A percentile compares a stretch with the other conserved stretches of the same genome.
These are phyloP conservation scores for Davidsoniella eucalypti DNA, from an alignment of 2,329 filamentous ascomycete species.

Conservation along the genomic window DNA sequence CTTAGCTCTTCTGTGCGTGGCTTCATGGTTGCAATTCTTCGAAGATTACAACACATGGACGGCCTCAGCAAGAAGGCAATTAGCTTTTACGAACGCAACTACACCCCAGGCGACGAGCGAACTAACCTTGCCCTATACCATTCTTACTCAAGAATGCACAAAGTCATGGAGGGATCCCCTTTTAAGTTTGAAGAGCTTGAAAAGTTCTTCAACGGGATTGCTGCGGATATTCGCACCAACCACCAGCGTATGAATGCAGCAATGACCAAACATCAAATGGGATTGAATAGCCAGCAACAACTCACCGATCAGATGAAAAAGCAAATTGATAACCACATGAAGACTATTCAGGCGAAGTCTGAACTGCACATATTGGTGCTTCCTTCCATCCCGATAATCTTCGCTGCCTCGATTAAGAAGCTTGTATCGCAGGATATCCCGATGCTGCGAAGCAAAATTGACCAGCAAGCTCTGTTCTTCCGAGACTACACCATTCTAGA, in stretches of 20 bases:
- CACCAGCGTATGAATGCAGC: constrained; percentile 16
- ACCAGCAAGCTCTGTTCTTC: constrained; percentile 55
- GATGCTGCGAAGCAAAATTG: constrained; percentile 40
- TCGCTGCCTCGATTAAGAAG: constrained; percentile 43
- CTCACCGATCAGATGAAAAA: constrained; percentile 20
- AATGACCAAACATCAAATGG: constrained; percentile 4
- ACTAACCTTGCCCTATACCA: constrained; percentile 38
- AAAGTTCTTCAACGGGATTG: constrained; percentile 36
- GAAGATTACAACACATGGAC: constrained; percentile 43
- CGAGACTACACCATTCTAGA: constrained; percentile 55
- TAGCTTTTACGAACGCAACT: constrained; percentile 30
- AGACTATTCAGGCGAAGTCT: constrained; percentile 29
- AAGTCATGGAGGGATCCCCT: constrained; percentile 31
- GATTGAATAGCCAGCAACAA: constrained; percentile 3
- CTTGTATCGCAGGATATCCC: constrained; percentile 44
- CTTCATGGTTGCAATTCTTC: constrained; percentile 53
- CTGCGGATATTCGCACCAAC: constrained; percentile 31
- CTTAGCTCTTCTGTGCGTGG: constrained; percentile 59
- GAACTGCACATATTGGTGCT: constrained; percentile 38
- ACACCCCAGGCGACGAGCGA: constrained; percentile 25
- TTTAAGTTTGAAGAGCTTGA: constrained; percentile 47
- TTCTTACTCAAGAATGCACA: constrained; percentile 38
- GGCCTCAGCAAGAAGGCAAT: constrained; percentile 30
- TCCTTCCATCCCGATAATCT: constrained; percentile 27
- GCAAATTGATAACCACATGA: constrained; percentile 28